Base-by-base conservation (phyloP, 805 yeast genomes). In the Clavispora carvajalis region DNA sequence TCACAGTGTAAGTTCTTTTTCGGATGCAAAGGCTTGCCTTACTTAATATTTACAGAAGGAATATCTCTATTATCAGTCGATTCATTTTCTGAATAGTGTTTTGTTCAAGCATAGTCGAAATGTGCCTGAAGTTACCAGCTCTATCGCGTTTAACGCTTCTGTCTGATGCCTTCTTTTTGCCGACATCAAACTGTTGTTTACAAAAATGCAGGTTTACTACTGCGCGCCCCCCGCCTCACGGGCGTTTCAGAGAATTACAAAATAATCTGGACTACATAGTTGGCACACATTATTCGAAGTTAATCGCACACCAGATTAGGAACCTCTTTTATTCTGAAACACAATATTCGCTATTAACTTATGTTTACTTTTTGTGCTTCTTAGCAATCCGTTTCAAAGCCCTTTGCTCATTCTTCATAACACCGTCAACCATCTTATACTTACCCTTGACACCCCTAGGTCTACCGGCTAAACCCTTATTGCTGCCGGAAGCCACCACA, bases 391-490 rank as follows among this genome's bases (percentile, higher is more conserved):
- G 81, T 58, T 77, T 82, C 58, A 91, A 71, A 11, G 98, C 96
- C 52, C 99, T 75, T 74, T 85, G 90, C 68, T 93, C 99, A 63
- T 93, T 93, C 85, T 93, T 93, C 84, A 88, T 73, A 16, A 82
- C 86, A 73, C 98, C 98, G 67, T 93, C 99, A 53, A 93, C 98
- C 99, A 93, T 93, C 82, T 87, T 93, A 71, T 93, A 93, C 62
- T 87, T 89, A 67, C 99, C 99, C 64, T 82, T 88, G 52, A 93
- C 80, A 62, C 99, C 99, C 68, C 79, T 84, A 31, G 99, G 99
- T 71, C 99, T 84, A 41, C 99, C 99, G 52, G 85, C 72, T 38
- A 90, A 67, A 44, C 96, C 95, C 62, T 71, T 85, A 65, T 93
- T 90, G 26, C 71, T 62, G 56, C 98, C 98, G 37, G 71, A 67